Evolutionary conservation across 495 filamentous ascomycete species (phyloP).

Genomic region (Talaromyces nanjingensis): DNA sequence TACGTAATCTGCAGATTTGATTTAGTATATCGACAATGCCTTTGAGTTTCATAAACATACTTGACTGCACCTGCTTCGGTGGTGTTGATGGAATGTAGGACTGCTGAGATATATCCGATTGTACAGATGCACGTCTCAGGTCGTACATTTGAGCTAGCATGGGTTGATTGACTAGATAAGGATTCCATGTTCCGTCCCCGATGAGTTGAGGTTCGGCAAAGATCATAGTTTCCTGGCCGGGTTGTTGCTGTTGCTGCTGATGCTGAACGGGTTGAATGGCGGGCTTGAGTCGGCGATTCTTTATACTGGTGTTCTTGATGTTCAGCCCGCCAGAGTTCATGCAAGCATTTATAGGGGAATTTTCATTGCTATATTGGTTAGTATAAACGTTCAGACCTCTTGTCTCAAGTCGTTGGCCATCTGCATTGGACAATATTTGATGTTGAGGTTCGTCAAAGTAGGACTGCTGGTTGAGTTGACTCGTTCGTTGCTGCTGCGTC

Average conservation of each 20-base stretch:
- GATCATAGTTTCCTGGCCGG: constrained; percentile 9
- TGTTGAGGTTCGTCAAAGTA: constrained; percentile 18
- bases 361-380: constrained; percentile 14
- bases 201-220: constrained; percentile 11
- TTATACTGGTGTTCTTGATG: constrained; percentile 10
- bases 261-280: constrained; percentile 23
- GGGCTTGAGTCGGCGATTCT: constrained; percentile 16
- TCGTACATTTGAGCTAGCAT: constrained; percentile 10
- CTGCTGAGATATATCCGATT: constrained; percentile 27
- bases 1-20: constrained; percentile 26
- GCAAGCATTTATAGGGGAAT: constrained; percentile 16
- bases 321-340: constrained; percentile 15
- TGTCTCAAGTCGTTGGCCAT: constrained; percentile 26
- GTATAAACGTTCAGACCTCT: constrained; percentile 30
- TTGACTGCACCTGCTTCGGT: constrained; percentile 42
- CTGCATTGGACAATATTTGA: constrained; percentile 17
- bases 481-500: constrained; percentile 64
- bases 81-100: constrained; percentile 52
- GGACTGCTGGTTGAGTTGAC: constrained; percentile 51
- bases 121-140: constrained; percentile 32
- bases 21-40: constrained; percentile 11
- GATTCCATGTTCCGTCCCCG: constrained; percentile 23
- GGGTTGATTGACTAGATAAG: constrained; percentile 12
- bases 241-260: constrained; percentile 18
- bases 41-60: constrained; percentile 32